A percentile compares a stretch with the other conserved stretches of the same genome.
These are phyloP conservation scores for Chlamydomonas applanata DNA, from an alignment of 139 green algal species.

Conservation along the genomic window DNA sequence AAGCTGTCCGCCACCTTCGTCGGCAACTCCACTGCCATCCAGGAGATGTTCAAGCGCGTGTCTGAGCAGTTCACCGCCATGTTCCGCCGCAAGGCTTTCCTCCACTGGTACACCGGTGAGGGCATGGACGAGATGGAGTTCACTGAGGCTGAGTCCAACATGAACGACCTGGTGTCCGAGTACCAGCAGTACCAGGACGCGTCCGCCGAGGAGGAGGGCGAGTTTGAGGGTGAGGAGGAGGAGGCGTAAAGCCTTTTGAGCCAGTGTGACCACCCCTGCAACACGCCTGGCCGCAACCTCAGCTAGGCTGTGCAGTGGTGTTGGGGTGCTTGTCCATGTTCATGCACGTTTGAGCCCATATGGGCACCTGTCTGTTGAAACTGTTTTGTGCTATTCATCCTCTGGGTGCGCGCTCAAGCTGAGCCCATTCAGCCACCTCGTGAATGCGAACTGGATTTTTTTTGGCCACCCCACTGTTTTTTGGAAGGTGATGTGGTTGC, in stretches of 20 bases:
- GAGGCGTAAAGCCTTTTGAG: conserved; percentile 35
- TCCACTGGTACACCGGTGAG: conserved; percentile 99
- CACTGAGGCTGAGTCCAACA: conserved; percentile 98
- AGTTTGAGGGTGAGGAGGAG: conserved; percentile 57
- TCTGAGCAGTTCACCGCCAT: conserved; percentile 96
- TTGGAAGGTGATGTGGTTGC: too few species aligned
- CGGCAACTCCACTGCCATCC: conserved; percentile 95
- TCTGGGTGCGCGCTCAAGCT: too few species aligned
- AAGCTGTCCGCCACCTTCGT: conserved; percentile 97
- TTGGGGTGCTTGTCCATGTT: too few species aligned
- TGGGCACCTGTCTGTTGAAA: too few species aligned
- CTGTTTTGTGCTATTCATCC: too few species aligned
- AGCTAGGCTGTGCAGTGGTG: too few species aligned
- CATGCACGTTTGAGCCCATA: too few species aligned
- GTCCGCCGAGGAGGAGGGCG: conserved; percentile 87
- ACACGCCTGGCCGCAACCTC: too few species aligned
- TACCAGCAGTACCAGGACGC: conserved; percentile 99
- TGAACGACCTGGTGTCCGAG: conserved; percentile 95
- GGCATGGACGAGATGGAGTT: conserved; percentile 99
- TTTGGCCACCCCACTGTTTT: too few species aligned
- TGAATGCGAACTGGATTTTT: too few species aligned
- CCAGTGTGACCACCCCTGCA: too few species aligned
- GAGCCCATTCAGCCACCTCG: too few species aligned
- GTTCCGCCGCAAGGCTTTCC: conserved; percentile 96
- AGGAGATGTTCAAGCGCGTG: conserved; percentile 93